phyloP scores from a whole-genome alignment of 768 basidiomycete genomes.

The Chiua virens region DNA sequence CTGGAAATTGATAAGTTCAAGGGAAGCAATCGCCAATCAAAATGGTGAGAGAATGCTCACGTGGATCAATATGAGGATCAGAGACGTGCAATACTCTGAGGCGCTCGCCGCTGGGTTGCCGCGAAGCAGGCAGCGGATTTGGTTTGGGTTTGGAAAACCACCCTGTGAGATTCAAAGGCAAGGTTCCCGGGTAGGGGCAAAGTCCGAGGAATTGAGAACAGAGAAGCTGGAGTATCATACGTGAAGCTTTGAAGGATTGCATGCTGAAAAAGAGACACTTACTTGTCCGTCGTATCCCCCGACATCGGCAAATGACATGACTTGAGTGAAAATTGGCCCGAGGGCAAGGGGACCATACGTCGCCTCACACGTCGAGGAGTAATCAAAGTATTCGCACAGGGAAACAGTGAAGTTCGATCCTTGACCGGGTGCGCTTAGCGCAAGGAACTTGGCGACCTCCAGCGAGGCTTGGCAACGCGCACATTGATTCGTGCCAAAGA shows the following conservation, averaged over 20 bases:
- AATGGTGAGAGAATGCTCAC: constrained; percentile 34
- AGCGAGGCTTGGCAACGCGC: constrained; percentile 59
- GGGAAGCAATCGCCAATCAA: not conserved
- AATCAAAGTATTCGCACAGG: constrained; percentile 60
- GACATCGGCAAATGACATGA: constrained; percentile 67
- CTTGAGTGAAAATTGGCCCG: constrained; percentile 68
- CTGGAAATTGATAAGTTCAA: constrained; percentile 31
- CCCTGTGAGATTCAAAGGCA: constrained; percentile 58
- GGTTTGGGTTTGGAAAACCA: constrained; percentile 84
- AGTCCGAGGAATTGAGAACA: constrained; percentile 59
- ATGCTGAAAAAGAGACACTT: not conserved
- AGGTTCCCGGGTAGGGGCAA: constrained; percentile 57
- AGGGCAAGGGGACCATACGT: constrained; percentile 47
- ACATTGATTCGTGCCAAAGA: constrained; percentile 55
- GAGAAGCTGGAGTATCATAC: constrained; percentile 39
- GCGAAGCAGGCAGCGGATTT: constrained; percentile 56
- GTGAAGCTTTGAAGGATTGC: not conserved
- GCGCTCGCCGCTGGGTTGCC: constrained; percentile 59
- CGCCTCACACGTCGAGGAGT: constrained; percentile 49
- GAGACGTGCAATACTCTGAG: constrained; percentile 75
- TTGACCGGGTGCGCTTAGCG: constrained; percentile 59
- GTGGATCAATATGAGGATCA: constrained; percentile 74
- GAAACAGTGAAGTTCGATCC: constrained; percentile 56
- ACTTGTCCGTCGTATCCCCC: constrained; percentile 76
- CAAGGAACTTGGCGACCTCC: constrained; percentile 64